These are phyloP conservation scores for Leucosporidium scottii DNA, from an alignment of 768 basidiomycete species.

Conservation along the genomic window DNA sequence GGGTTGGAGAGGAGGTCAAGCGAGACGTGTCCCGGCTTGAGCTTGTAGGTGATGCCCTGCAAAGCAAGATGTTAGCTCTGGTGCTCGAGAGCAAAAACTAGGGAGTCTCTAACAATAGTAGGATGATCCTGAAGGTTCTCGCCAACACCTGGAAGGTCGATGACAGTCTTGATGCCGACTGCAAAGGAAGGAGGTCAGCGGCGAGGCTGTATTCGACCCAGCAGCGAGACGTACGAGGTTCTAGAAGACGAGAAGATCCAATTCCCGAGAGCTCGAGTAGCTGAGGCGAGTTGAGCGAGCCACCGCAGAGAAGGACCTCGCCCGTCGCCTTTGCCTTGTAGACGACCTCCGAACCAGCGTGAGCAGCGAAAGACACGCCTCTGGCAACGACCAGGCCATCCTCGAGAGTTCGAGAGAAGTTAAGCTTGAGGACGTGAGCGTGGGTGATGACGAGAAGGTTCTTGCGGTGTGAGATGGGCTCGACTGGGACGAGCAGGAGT, in stretches of 20 bases:
- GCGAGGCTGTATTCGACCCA: too few species aligned
- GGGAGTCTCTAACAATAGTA: neutral
- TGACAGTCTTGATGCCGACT: slow-evolving; percentile 37
- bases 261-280: slow-evolving; percentile 30
- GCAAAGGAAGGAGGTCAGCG: neutral
- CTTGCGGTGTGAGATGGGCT: neutral
- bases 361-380: slow-evolving; percentile 11
- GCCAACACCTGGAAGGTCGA: slow-evolving; percentile 48
- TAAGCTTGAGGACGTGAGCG: slow-evolving; percentile 42
- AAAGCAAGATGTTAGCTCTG: too few species aligned
- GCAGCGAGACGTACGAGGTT: neutral
- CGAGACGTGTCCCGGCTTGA: slow-evolving; percentile 7
- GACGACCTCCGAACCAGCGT: neutral
- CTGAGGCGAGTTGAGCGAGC: slow-evolving; percentile 26
- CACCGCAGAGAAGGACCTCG: slow-evolving; percentile 37
- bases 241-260: slow-evolving; percentile 15
- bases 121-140: slow-evolving; percentile 44
- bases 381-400: neutral
- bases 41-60: slow-evolving; percentile 22
- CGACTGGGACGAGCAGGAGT: neutral
- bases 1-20: slow-evolving; percentile 17
- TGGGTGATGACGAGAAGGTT: slow-evolving; percentile 44
- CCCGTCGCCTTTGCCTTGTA: neutral
- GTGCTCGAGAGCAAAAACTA: too few species aligned
- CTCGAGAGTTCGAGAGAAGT: neutral